Evolutionary conservation across 1,284 basidiomycete genomes (phyloP).

Genomic region (Naganishia sp.): DNA sequence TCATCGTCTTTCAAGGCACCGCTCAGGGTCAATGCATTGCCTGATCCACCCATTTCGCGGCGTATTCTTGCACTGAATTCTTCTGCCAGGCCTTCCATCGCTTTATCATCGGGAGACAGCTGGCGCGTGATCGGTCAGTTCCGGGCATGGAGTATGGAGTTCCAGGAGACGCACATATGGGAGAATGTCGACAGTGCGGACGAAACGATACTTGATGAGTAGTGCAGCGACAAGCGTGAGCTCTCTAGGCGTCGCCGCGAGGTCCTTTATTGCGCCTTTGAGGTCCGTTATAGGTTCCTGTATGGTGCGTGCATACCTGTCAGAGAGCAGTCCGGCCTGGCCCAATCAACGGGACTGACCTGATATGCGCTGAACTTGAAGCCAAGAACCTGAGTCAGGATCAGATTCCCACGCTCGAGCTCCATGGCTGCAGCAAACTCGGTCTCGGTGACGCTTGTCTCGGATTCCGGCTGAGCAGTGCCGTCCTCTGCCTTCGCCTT

Average conservation of each 20-base stretch:
- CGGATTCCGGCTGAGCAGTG: conserved; percentile 8
- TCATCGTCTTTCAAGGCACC: conserved; percentile 76
- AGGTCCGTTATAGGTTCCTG: conserved; percentile 31
- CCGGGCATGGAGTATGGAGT: conserved; percentile 19
- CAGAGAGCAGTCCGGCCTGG: neutral
- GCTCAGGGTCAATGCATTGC: conserved; percentile 83
- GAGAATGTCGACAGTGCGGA: conserved; percentile 74
- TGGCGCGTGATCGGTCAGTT: conserved; percentile 45
- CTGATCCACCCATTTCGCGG: conserved; percentile 60
- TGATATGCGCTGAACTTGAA: conserved; percentile 94
- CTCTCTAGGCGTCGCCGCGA: conserved; percentile 66
- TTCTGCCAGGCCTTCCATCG: conserved; percentile 68
- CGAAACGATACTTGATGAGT: conserved; percentile 81
- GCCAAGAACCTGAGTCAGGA: conserved; percentile 86
- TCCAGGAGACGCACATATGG: conserved; percentile 39
- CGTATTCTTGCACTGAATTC: conserved; percentile 58
- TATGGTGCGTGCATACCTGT: conserved; percentile 28
- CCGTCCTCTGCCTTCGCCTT: conserved; percentile 43
- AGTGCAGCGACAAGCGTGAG: conserved; percentile 82
- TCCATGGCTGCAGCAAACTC: conserved; percentile 53
- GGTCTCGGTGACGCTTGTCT: conserved; percentile 41
- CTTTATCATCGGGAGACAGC: conserved; percentile 72
- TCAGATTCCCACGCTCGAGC: conserved; percentile 59
- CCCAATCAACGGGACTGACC: conserved; percentile 55
- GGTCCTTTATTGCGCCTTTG: conserved; percentile 61